These are phyloP conservation scores for Schizopora paradoxa DNA, from an alignment of 1,284 basidiomycete species.

Conservation along the genomic window DNA sequence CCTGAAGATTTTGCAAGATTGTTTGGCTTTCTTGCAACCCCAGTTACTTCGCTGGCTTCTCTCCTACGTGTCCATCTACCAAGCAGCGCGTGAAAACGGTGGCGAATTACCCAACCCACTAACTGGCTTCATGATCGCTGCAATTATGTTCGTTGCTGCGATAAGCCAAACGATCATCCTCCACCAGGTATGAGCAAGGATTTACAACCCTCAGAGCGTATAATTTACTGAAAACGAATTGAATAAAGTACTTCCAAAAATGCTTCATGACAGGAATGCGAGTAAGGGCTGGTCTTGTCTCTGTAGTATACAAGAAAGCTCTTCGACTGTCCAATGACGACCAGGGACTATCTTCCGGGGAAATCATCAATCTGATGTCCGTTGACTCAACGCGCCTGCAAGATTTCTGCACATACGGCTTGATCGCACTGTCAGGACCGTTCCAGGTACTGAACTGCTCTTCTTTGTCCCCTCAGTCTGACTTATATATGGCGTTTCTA, in stretches of 20 bases:
- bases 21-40: slow-evolving; percentile 82
- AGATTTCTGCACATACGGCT: slow-evolving; percentile 79
- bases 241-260: slow-evolving; percentile 69
- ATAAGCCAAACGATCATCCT: slow-evolving; percentile 77
- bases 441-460: slow-evolving; percentile 41
- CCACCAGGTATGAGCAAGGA: slow-evolving; percentile 61
- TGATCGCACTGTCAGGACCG: slow-evolving; percentile 67
- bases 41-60: slow-evolving; percentile 82
- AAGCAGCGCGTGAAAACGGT: slow-evolving; percentile 37
- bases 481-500: too few species aligned
- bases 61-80: slow-evolving; percentile 76
- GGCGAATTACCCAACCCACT: slow-evolving; percentile 31
- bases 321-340: slow-evolving; percentile 84
- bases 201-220: slow-evolving; percentile 1
- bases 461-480: too few species aligned
- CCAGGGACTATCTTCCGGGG: slow-evolving; percentile 75
- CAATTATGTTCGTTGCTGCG: slow-evolving; percentile 76
- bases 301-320: slow-evolving; percentile 82
- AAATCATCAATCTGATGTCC: slow-evolving; percentile 93
- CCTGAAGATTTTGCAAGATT: slow-evolving; percentile 78
- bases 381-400: slow-evolving; percentile 84
- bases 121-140: slow-evolving; percentile 72
- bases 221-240: slow-evolving; percentile 1
- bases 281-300: slow-evolving; percentile 82
- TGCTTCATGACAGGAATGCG: slow-evolving; percentile 88